Conservation (phyloP, 1,284 basidiomycete species). For the Cutaneotrichosporon daszewskae region DNA sequence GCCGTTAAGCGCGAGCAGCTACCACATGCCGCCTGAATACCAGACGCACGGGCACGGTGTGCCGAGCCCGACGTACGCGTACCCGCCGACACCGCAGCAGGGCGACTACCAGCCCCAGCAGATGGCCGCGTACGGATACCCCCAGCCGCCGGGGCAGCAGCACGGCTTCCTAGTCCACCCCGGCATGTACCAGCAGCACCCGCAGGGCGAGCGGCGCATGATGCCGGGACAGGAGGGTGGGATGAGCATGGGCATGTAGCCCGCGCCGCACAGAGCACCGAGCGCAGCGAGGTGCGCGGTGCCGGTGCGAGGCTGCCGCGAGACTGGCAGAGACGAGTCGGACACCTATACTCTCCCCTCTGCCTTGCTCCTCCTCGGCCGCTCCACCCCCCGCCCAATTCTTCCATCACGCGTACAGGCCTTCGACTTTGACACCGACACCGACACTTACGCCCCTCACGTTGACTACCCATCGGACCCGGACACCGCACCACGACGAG, state of each 20-base stretch:
- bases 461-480: no score
- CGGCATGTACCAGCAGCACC: conserved; percentile 21
- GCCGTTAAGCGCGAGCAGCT: conserved; percentile 22
- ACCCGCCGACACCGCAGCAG: conserved; percentile 17
- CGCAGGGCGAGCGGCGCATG: conserved; percentile 18
- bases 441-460: no score
- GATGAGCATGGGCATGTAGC: conserved; percentile 32
- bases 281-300: no score
- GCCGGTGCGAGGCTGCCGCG: no score
- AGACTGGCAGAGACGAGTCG: no score
- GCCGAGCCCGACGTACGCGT: conserved; percentile 15
- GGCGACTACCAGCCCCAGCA: conserved; percentile 6
- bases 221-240: conserved; percentile 13
- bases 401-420: no score
- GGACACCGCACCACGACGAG: no score
- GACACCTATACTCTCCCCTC: no score
- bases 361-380: no score
- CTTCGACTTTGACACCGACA: no score
- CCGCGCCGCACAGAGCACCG: no score
- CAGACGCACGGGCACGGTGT: conserved; percentile 16
- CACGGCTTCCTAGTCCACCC: conserved; percentile 14
- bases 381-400: no score
- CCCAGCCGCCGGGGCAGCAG: conserved; percentile 17
- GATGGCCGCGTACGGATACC: conserved; percentile 18
- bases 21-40: conserved; percentile 35